Conservation (phyloP, 108 stramenopile species). For the Cyclotella cryptica region DNA sequence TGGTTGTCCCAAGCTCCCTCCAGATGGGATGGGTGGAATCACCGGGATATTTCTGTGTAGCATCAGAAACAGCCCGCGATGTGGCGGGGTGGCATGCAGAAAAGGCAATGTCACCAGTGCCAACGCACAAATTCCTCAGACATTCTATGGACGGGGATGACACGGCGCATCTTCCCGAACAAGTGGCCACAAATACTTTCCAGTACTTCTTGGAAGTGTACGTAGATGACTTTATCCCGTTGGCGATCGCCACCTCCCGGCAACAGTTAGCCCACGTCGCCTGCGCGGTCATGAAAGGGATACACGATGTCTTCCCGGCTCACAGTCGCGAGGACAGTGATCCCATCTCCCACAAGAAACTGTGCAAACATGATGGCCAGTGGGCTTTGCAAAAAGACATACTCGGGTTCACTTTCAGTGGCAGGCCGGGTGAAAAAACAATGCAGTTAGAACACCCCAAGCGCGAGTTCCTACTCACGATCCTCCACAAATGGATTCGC, state of each 20-base stretch:
- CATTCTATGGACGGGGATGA: background rate
- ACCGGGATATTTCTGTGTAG: no score
- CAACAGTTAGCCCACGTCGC: background rate
- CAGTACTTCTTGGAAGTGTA: constrained; percentile 6
- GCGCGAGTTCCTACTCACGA: background rate
- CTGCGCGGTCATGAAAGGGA: background rate
- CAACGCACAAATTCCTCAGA: background rate
- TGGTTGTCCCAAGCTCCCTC: background rate
- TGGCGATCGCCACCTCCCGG: background rate
- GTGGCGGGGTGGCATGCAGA: background rate
- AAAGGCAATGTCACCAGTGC: background rate
- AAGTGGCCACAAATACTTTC: background rate
- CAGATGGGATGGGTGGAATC: no score
- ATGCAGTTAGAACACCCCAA: constrained; percentile 1
- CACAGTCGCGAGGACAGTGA: background rate
- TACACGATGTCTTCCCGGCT: background rate
- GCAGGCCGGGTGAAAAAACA: background rate
- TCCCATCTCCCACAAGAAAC: constrained; percentile 3
- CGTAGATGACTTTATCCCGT: background rate
- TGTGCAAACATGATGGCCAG: background rate
- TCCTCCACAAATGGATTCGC: constrained; percentile 4
- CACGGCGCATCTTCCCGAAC: background rate
- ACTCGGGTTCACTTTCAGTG: background rate
- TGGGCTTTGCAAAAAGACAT: constrained; percentile 1
- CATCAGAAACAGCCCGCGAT: no score